Percentiles rank a stretch among this genome's conserved stretches.
Evolutionary conservation across 768 basidiomycete genomes (phyloP).

Genomic region (Butyriboletus loyo): DNA sequence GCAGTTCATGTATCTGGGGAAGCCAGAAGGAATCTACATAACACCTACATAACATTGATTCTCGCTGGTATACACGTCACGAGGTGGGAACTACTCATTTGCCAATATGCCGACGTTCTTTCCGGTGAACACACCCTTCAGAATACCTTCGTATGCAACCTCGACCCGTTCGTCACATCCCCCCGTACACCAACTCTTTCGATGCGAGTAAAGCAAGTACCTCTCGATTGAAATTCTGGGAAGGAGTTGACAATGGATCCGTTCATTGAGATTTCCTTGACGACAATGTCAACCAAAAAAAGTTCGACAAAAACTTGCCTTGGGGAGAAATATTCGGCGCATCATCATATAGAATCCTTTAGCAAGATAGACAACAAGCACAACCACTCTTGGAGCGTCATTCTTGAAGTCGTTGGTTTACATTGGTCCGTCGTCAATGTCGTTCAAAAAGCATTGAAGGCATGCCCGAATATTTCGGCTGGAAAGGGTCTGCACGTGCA

Average conservation of each 20-base stretch:
- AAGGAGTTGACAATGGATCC: slow-evolving; percentile 19
- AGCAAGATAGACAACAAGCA: slow-evolving; percentile 22
- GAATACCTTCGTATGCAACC: background rate
- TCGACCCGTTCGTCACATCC: slow-evolving; percentile 38
- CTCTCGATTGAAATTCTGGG: slow-evolving; percentile 38
- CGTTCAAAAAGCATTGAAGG: slow-evolving; percentile 15
- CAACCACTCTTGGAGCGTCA: slow-evolving; percentile 24
- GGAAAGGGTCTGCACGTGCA: slow-evolving; percentile 32
- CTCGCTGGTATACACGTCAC: background rate
- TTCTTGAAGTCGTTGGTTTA: slow-evolving; percentile 25
- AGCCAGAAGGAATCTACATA: background rate
- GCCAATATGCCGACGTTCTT: background rate
- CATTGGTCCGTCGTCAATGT: slow-evolving; percentile 1
- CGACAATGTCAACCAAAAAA: slow-evolving; percentile 34
- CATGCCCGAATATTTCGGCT: slow-evolving; percentile 26
- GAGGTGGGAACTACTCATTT: background rate
- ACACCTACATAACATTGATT: no score
- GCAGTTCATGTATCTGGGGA: background rate
- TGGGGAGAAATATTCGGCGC: no score
- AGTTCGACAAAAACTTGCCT: no score
- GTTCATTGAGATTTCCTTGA: slow-evolving; percentile 37
- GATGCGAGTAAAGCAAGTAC: slow-evolving; percentile 37
- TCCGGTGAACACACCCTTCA: background rate
- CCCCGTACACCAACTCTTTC: slow-evolving; percentile 44
- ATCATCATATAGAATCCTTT: background rate